Conservation (phyloP, 2,329 filamentous ascomycete genomes). For the Trichophyton benhamiae region DNA sequence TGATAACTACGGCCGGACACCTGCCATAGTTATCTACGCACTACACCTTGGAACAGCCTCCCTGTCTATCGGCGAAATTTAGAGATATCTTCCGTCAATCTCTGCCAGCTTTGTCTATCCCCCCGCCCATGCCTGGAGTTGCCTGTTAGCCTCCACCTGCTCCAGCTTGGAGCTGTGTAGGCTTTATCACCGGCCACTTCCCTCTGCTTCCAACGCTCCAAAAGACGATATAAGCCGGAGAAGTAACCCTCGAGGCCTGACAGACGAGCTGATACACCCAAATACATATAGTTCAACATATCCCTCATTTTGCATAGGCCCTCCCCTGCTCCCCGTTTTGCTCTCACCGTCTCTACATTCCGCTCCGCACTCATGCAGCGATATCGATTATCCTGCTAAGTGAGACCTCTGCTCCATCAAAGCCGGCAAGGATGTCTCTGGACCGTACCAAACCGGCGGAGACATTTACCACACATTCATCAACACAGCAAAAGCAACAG, state of each 20-base stretch:
- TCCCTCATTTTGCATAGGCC: neutral
- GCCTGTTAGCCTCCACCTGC: slow-evolving; percentile 17
- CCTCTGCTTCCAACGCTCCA: slow-evolving; percentile 16
- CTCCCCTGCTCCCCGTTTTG: neutral
- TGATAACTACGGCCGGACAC: neutral
- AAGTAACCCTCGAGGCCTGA: neutral
- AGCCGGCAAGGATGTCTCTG: slow-evolving; percentile 34
- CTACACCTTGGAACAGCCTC: neutral
- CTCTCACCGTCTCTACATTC: neutral
- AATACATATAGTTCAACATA: neutral
- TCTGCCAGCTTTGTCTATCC: neutral
- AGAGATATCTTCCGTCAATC: neutral
- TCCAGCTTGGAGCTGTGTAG: slow-evolving; percentile 20
- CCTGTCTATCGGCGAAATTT: neutral
- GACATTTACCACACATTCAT: slow-evolving; percentile 19
- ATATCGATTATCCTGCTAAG: slow-evolving; percentile 24
- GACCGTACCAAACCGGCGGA: slow-evolving; percentile 30
- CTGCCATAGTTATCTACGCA: neutral
- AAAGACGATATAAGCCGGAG: too few species aligned
- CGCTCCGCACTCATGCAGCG: slow-evolving; percentile 28
- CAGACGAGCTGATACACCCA: neutral
- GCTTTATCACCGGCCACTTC: slow-evolving; percentile 17
- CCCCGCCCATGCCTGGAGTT: slow-evolving; percentile 16
- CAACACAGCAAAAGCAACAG: slow-evolving; percentile 3
- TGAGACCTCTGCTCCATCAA: slow-evolving; percentile 25